Percentiles rank a stretch among this genome's conserved stretches.
phyloP scores from a whole-genome alignment of 805 yeast species.

The Zygosaccharomyces rouxii region DNA sequence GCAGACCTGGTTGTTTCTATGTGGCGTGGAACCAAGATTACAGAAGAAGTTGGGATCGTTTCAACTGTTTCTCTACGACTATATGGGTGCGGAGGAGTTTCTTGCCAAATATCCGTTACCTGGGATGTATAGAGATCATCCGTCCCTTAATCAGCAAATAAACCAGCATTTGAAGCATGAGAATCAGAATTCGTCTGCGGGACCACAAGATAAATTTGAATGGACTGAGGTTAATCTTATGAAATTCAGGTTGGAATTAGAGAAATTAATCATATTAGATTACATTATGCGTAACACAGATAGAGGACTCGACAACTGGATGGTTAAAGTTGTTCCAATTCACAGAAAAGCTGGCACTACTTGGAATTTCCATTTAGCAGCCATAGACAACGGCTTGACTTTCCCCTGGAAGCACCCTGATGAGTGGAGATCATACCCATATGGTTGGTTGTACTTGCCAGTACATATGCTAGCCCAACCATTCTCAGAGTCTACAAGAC shows the following conservation, averaged over 20 bases:
- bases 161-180: neutral
- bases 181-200: neutral
- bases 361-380: slow-evolving; percentile 50
- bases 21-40: slow-evolving; percentile 15
- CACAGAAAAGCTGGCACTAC: slow-evolving; percentile 7
- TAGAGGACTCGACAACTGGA: slow-evolving; percentile 73
- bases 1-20: slow-evolving; percentile 17
- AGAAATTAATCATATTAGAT: slow-evolving; percentile 65
- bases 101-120: slow-evolving; percentile 56
- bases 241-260: slow-evolving; percentile 58
- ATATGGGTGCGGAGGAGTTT: slow-evolving; percentile 58
- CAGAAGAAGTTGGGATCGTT: slow-evolving; percentile 57
- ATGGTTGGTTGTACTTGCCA: slow-evolving; percentile 73
- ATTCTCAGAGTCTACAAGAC: slow-evolving; percentile 51
- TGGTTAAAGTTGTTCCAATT: slow-evolving; percentile 55
- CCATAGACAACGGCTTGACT: slow-evolving; percentile 70
- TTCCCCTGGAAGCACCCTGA: slow-evolving; percentile 83
- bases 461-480: slow-evolving; percentile 61
- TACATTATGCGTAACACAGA: slow-evolving; percentile 73
- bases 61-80: slow-evolving; percentile 57
- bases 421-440: slow-evolving; percentile 76
- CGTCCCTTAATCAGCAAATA: neutral
- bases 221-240: slow-evolving; percentile 50
- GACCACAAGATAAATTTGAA: slow-evolving; percentile 31
- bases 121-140: slow-evolving; percentile 22